A percentile compares a stretch with the other conserved stretches of the same genome.
Evolutionary conservation across 805 yeast species (phyloP).

Genomic region (Yarrowia porcina): DNA sequence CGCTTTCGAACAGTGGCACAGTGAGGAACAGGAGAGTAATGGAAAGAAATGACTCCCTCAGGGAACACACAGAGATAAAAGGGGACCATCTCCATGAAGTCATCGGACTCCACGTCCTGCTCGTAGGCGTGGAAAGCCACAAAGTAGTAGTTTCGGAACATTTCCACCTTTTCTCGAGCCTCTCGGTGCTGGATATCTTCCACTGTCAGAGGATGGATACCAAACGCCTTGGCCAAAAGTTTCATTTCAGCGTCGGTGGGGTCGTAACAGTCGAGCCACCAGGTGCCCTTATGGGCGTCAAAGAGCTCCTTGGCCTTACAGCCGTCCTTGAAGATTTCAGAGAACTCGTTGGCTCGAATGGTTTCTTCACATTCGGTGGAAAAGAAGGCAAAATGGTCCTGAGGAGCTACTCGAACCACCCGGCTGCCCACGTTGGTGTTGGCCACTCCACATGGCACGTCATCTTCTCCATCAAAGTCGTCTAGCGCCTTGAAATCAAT

Average conservation of each 20-base stretch:
- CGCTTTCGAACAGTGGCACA: conserved; percentile 61
- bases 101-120: conserved; percentile 75
- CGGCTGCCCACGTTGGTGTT: neutral
- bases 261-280: conserved; percentile 96
- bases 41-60: conserved; percentile 59
- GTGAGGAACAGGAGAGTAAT: conserved; percentile 56
- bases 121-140: conserved; percentile 97
- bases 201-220: conserved; percentile 95
- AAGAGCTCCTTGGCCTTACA: conserved; percentile 67
- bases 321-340: conserved; percentile 60
- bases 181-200: conserved; percentile 97
- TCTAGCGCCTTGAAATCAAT: conserved; percentile 10
- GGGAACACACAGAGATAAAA: conserved; percentile 60
- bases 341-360: conserved; percentile 81
- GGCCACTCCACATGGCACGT: neutral
- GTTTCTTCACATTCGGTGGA: conserved; percentile 81
- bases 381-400: conserved; percentile 82
- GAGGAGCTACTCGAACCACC: conserved; percentile 39
- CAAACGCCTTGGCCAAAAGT: conserved; percentile 85
- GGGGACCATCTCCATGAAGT: conserved; percentile 64
- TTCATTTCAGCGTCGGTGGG: conserved; percentile 96
- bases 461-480: neutral
- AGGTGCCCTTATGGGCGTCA: conserved; percentile 76
- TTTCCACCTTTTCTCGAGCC: conserved; percentile 94
- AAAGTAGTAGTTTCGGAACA: conserved; percentile 85